Evolutionary conservation across 78 protist species (phyloP), one percentile per base, ranked within the genome.

Genomic region (Dictyostelium purpureum): DNA sequence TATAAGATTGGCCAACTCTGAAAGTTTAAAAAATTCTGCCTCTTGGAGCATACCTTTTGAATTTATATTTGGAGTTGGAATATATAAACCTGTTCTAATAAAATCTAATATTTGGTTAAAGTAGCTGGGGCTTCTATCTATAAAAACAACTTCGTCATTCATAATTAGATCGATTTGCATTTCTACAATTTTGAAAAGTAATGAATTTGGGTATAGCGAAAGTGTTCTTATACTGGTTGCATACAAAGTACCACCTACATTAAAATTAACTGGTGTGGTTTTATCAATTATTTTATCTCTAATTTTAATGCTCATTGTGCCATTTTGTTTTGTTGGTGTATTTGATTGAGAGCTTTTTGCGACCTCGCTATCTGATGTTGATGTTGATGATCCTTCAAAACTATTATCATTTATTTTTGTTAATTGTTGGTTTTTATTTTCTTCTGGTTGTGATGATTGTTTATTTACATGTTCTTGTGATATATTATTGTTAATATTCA

Each of bases 211-310:
- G 43, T 54, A 52, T 18, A 31, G 42, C 12, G 79, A 10, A 21
- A 85, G 21, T 0, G 92, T 73, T 28, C 42, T 51, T 9, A 85
- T 10, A 71, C 52, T 28, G 1, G 82, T 73, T 16, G 92, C 92
- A 73, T 73, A 85, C 26, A 85, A 26, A 5, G 83, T 85, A 35
- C 92, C 92, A 43, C 92, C 92, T 16, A 85, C 92, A 73, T 85
- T 85, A 24, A 85, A 85, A 56, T 70, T 85, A 12, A 85, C 70
- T 42, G 92, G 92, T 35, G 45, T 54, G 1, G 83, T 51, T 47
- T 66, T 70, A 24, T 85, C 92, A 4, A 85, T 67, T 67, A 2
- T 67, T 67, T 33, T 6, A 19, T 54, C n/a, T 54, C 19, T 54
- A n/a, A 54, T 54, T 26, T 11, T 57, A 11, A 7, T 26, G 4